Evolutionary conservation across 2,329 filamentous ascomycete species (phyloP), one percentile per base, ranked within the genome.

Genomic region (Penicillium sp.): DNA sequence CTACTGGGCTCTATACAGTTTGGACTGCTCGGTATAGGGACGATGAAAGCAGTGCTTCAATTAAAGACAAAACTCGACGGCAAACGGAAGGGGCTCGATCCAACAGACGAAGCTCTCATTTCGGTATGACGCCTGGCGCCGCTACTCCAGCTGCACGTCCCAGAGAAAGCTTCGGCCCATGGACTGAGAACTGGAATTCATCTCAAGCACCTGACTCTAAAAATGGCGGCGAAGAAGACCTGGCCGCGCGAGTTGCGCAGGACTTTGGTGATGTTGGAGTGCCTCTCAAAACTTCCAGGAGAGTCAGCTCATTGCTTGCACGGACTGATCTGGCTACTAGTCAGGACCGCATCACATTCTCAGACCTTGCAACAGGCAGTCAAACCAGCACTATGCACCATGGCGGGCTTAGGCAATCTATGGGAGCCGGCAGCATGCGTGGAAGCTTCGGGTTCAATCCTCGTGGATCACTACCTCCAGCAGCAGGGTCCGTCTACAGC

Each of bases 271-370:
- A 81, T 54, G 78, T 82, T 31, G 80, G 82, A 27, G 80, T 82
- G 47, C 81, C 82, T 19, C 75, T 75, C n/a, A 83, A 82, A 61
- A 82, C 85, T 44, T 86, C 84, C n/a, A 86, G 95, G 44, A 86
- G 95, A 50, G 89, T 98, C 26, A 99, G 95, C 77, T 98, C 93
- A 16, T 84, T 96, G 76, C 81, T 97, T 52, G 93, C 93, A 16
- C 84, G 93, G 67, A 90, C 90, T 31, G 93, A 97, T 70, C 79
- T 97, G 21, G 93, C 91, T 0, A 88, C 90, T 10, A 95, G 89
- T 16, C 90, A 93, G 63, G 92, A 96, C 65, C 84, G 90, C 66
- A 82, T 87, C 1, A 84, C 87, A n/a, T 96, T 96, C 69, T 84
- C 87, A 27, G 92, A 96, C 49, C 84, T 87, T 58, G 82, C 84